Conservation (phyloP, 345 rosid species). For the Citropsis articulata region DNA sequence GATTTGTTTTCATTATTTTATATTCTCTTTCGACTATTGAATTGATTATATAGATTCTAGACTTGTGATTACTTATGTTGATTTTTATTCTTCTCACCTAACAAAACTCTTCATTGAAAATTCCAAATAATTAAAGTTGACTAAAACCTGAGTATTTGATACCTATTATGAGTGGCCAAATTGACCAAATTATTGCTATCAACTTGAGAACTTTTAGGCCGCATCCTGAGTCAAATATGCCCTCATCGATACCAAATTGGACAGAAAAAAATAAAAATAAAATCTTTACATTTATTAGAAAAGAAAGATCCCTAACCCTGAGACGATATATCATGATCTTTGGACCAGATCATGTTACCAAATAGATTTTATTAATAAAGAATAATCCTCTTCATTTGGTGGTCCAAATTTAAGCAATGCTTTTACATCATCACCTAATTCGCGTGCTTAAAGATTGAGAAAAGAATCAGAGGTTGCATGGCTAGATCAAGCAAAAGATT, state of each 20-base stretch:
- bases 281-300: not conserved
- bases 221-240: not conserved
- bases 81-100: not conserved
- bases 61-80: not conserved
- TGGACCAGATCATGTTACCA: not conserved
- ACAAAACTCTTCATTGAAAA: not conserved
- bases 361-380: not conserved
- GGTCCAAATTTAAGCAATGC: not conserved
- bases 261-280: not conserved
- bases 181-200: not conserved
- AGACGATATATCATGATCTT: not conserved
- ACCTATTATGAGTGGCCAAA: not conserved
- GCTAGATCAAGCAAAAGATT: not conserved
- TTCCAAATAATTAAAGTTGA: not conserved
- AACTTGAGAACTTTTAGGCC: constrained; percentile 2
- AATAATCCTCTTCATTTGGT: not conserved
- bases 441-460: not conserved
- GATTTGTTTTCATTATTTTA: no score
- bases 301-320: constrained; percentile 1
- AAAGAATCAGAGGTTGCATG: not conserved
- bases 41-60: no score
- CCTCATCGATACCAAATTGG: not conserved
- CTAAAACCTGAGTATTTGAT: not conserved
- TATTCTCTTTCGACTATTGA: no score
- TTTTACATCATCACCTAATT: not conserved